Evolutionary conservation across 2,329 filamentous ascomycete species (phyloP).

Genomic region (Myriosclerotinia curreyana): DNA sequence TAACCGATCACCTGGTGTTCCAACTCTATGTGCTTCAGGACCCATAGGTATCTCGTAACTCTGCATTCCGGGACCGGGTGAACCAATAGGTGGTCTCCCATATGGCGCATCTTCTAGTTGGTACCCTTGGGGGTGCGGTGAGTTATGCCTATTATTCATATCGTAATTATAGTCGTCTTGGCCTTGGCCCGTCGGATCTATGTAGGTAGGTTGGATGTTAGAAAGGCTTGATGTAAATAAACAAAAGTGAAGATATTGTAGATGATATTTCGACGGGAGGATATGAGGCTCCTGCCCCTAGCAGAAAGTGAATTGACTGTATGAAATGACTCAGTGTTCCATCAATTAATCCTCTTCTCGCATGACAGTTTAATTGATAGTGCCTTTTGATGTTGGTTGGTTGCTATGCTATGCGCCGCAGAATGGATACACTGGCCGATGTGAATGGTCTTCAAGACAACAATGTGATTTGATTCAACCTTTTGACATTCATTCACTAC

Average conservation of each 20-base stretch:
- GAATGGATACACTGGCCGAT: neutral
- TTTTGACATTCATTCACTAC: constrained; percentile 12
- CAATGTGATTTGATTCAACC: constrained; percentile 1
- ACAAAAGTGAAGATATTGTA: constrained; percentile 26
- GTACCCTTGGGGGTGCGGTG: constrained; percentile 75
- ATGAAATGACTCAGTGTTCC: neutral
- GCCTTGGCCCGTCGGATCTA: constrained; percentile 36
- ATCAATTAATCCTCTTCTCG: constrained; percentile 9
- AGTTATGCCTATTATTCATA: constrained; percentile 54
- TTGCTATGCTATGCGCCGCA: constrained; percentile 4
- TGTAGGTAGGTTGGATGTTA: constrained; percentile 27
- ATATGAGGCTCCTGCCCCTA: constrained; percentile 30
- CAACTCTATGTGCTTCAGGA: constrained; percentile 49
- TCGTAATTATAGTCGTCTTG: constrained; percentile 63
- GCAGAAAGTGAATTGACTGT: constrained; percentile 25
- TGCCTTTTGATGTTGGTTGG: neutral
- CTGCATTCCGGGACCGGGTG: constrained; percentile 38
- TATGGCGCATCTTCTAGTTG: constrained; percentile 66
- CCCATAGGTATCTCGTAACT: constrained; percentile 70
- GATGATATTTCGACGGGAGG: constrained; percentile 17
- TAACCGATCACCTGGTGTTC: constrained; percentile 70
- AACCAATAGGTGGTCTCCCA: constrained; percentile 30
- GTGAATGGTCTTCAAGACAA: constrained; percentile 16
- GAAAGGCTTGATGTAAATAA: constrained; percentile 25
- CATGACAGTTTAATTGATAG: neutral